Base-by-base conservation (phyloP, 2,329 filamentous ascomycete genomes). In the Colletotrichum zoysiae region DNA sequence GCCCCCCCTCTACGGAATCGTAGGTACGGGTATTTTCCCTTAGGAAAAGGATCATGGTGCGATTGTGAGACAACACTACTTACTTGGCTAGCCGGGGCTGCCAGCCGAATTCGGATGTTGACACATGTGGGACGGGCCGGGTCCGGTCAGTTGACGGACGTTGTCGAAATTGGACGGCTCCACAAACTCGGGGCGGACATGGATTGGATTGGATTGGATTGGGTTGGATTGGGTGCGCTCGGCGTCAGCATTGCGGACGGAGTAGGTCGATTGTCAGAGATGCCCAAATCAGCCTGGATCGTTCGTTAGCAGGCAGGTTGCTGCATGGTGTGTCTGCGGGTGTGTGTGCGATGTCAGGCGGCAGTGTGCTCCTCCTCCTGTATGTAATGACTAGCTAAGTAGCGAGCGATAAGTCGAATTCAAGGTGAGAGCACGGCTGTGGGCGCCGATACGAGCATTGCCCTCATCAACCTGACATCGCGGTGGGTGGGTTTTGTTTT, bases 151-250 rank as follows among this genome's bases (percentile, higher is more conserved):
- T n/a, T 18, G 51, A 30, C 56, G 59, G 67, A 48, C 30, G 40
- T 59, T 44, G 40, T 46, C 65, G 70, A 35, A 16, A 63, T 38
- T 50, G 40, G 55, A 33, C 46, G 70, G 70, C 65, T 33, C 70
- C 60, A 50, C 59, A 60, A 60, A 50, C 16, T 26, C 65, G 65
- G 65, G 38, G 46, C 65, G 66, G 70, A 57, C 56, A 58, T 58
- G 53, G 42, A n/a, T 20, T 40, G 11, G 38, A n/a, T 20, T 40
- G 11, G 38, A 44, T n/a, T 35, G 26, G 26, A 26, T 26, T 58
- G 53, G 42, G 18, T 20, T 40, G 18, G 33, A 58, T 26, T 46
- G 59, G 65, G 38, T 64, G 65, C 59, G 55, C 35, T 40, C 55
- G 55, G 59, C 40, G 40, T 65, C 33, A 44, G 5, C 30, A 14